Conservation (phyloP, 495 filamentous ascomycete genomes). For the Penicillium manginii region DNA sequence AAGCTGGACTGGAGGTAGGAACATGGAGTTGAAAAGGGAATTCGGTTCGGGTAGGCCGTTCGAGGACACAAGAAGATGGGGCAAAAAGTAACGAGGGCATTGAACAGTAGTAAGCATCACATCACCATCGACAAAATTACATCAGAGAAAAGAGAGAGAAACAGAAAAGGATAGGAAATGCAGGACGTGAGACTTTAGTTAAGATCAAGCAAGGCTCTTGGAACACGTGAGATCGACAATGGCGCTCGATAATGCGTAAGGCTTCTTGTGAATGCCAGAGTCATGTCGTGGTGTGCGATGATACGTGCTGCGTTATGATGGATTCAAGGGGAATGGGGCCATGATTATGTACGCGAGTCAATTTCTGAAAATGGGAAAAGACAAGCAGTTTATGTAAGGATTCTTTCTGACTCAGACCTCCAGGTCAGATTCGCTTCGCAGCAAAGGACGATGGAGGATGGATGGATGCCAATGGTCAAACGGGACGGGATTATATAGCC, state of each 20-base stretch:
- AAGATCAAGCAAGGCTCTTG: background rate
- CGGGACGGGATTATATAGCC: conserved; percentile 28
- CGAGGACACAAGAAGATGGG: conserved; percentile 1
- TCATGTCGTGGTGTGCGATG: too few relatives aligned
- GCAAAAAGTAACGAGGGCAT: conserved; percentile 12
- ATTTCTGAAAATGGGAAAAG: conserved; percentile 18
- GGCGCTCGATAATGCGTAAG: conserved; percentile 17
- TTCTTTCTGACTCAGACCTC: background rate
- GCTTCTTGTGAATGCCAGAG: too few relatives aligned
- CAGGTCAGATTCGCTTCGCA: background rate
- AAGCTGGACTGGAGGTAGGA: too few relatives aligned
- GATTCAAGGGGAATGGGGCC: background rate
- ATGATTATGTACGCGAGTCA: conserved; percentile 28
- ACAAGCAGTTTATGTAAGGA: conserved; percentile 23
- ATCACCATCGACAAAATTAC: conserved; percentile 7
- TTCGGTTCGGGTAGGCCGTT: background rate
- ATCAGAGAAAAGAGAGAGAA: background rate
- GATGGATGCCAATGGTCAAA: conserved; percentile 16
- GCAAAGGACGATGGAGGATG: background rate
- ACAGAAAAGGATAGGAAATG: background rate
- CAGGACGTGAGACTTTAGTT: background rate
- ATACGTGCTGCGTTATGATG: conserved; percentile 20
- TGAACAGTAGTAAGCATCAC: conserved; percentile 11
- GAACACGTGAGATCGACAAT: conserved; percentile 8
- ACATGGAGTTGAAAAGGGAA: background rate